These are phyloP conservation scores for Talaromyces thailandensis DNA, from an alignment of 495 filamentous ascomycete genomes.

Conservation along the genomic window DNA sequence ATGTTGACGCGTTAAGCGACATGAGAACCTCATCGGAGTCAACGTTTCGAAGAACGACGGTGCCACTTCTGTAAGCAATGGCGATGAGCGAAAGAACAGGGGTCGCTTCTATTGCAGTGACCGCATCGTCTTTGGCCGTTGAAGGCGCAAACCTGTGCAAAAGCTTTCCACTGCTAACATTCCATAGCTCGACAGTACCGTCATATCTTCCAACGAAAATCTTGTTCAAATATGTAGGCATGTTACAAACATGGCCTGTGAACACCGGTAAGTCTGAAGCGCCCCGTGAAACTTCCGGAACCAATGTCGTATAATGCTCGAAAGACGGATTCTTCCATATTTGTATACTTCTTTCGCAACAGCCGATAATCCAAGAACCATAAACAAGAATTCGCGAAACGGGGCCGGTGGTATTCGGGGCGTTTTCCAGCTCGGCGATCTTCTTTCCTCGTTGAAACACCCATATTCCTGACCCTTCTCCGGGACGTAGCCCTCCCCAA, in stretches of 20 bases:
- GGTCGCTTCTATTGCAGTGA: conserved; percentile 74
- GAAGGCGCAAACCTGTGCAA: conserved; percentile 76
- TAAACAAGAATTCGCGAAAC: conserved; percentile 72
- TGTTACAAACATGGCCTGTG: conserved; percentile 63
- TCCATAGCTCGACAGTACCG: conserved; percentile 95
- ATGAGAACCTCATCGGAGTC: conserved; percentile 63
- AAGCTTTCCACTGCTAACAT: conserved; percentile 80
- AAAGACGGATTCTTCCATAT: conserved; percentile 81
- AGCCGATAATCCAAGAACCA: conserved; percentile 85
- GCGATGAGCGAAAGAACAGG: conserved; percentile 81
- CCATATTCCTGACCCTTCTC: conserved; percentile 65
- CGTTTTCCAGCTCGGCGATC: conserved; percentile 60
- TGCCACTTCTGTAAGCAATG: conserved; percentile 72
- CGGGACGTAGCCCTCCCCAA: conserved; percentile 55
- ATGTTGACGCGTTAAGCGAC: conserved; percentile 48
- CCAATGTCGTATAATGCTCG: conserved; percentile 83
- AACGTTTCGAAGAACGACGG: conserved; percentile 72
- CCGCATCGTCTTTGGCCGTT: conserved; percentile 53
- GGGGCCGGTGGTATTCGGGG: conserved; percentile 50
- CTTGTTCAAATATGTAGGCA: conserved; percentile 95
- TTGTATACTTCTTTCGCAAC: conserved; percentile 63
- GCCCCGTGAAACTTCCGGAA: conserved; percentile 31
- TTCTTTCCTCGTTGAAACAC: conserved; percentile 91
- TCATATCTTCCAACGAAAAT: conserved; percentile 78
- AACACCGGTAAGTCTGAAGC: conserved; percentile 46